A percentile compares a stretch with the other conserved stretches of the same genome.
phyloP scores from a whole-genome alignment of 306 rosid genomes.

The Dicorynia guianensis region DNA sequence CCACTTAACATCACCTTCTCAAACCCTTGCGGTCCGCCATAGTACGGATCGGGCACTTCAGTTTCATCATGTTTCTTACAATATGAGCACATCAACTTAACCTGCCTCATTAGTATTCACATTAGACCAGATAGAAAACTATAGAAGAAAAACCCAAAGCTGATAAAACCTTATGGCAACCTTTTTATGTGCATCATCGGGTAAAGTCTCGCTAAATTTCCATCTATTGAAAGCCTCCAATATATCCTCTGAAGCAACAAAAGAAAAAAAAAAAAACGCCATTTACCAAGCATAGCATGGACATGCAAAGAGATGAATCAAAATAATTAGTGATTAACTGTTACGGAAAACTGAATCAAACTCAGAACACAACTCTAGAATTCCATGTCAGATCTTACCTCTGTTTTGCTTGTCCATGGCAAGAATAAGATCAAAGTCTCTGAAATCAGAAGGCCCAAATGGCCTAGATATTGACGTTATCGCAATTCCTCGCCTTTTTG shows the following conservation, averaged over 20 bases:
- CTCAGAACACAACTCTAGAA: background rate
- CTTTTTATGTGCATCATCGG: slow-evolving; percentile 79
- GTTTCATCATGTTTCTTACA: slow-evolving; percentile 78
- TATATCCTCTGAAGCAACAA: slow-evolving; percentile 77
- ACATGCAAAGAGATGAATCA: slow-evolving; percentile 6
- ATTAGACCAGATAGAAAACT: slow-evolving; percentile 17
- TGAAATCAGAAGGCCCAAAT: slow-evolving; percentile 75
- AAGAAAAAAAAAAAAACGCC: slow-evolving; percentile 44
- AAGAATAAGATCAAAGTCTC: slow-evolving; percentile 85
- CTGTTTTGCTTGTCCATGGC: slow-evolving; percentile 90
- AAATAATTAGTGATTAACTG: slow-evolving; percentile 15
- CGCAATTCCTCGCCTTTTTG: slow-evolving; percentile 82
- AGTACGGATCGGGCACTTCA: slow-evolving; percentile 96
- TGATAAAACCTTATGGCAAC: slow-evolving; percentile 41
- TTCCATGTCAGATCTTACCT: slow-evolving; percentile 50
- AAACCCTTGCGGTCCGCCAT: slow-evolving; percentile 87
- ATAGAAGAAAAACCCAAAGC: background rate
- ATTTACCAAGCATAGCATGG: slow-evolving; percentile 21
- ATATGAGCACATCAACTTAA: slow-evolving; percentile 89
- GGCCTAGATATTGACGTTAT: slow-evolving; percentile 90
- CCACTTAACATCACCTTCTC: slow-evolving; percentile 70
- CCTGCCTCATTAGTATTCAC: slow-evolving; percentile 52
- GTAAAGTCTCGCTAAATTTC: slow-evolving; percentile 65
- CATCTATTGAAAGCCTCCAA: slow-evolving; percentile 72
- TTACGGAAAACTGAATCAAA: slow-evolving; percentile 13